Base-by-base conservation (phyloP, 306 rosid genomes). In the Rosa lucieae region DNA sequence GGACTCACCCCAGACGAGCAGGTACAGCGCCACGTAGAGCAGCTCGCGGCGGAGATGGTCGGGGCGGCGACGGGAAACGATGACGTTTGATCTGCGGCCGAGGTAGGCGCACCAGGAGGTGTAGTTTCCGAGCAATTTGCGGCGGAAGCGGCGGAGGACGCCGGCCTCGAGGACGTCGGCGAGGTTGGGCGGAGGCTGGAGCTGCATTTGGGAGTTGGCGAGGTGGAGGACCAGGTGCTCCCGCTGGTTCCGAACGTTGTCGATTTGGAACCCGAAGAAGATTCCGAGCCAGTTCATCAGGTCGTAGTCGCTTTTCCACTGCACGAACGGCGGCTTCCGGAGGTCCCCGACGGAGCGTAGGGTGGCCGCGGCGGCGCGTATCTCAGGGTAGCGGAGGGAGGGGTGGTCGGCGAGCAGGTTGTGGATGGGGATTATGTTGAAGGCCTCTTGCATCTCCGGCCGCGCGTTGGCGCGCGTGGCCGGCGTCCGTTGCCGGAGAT, bases 171-270 rank as follows among this genome's bases (percentile, higher is more conserved):
- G 97, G 10, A 67, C 59, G 75, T 94, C 97, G 2, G 20, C 72
- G 14, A 62, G 10, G 5, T 58, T 7, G 0, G 93, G 97, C 9
- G 89, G 77, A 0, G 87, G 90, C 21, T 83, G 90, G 20, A 92
- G 87, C 9, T 95, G 97, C 99, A 94, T 92, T 92, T 94, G 99
- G 43, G 90, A 85, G 86, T 94, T 92, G 9, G 97, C 95, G 3
- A 94, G 86, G 81, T 94, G 99, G 67, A 94, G 99, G 10, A 94
- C 99, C 78, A 94, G 73, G 80, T 94, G 97, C 84, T 94, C 99
- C 78, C 99, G 81, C 82, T 94, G 99, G 87, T 94, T 94, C 81
- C 89, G 80, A 13, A 91, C 99, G 93, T 85, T 94, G 80, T 91
- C 99, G 3, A 5, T 46, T 35, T 94, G 99, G 80, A 94, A 94